Evolutionary conservation across 73 alveolate genomes (phyloP), one percentile per base, ranked within the genome.

Genomic region (Blepharisma japonicum): DNA sequence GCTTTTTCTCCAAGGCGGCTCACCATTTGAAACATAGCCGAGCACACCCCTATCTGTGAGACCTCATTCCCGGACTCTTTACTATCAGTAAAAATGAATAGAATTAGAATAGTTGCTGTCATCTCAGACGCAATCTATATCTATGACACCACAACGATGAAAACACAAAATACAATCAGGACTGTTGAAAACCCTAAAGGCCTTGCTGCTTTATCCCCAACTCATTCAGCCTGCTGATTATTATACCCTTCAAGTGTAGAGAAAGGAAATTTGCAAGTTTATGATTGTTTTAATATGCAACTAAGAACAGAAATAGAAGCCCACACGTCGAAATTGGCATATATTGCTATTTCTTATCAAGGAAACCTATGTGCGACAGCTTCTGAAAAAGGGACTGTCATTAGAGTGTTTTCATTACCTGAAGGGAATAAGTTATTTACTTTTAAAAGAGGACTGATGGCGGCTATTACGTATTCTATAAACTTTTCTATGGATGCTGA

Each of bases 351-450:
- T 54, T 87, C 85, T 56, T 79, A 71, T 42, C 81, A 71, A 71
- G 98, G 98, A 2, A 89, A 89, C 81, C 72, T 83, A 77, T 68
- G 81, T 27, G 98, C 95, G 20, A 91, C 98, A 6, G 83, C 92
- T 51, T 82, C 93, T 27, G 81, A 91, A 66, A 82, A 89, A 77
- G 98, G 98, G n/a, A 89, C 96, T 6, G 82, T 91, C 80, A 91
- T 91, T 7, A 71, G 98, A 45, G 91, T 91, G 25, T 91, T 86
- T 78, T 77, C 92, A 20, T 72, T 91, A 9, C 98, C 96, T 5
- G 88, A 83, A 45, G 98, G 98, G 11, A 90, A 89, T 7, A 86
- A 87, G 68, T 68, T 91, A n/a, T 91, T 81, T 68, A 85, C 92
- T 25, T 92, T 89, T 56, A 79, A 87, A 61, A 86, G 98, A 77